phyloP scores from a whole-genome alignment of 805 yeast species.

The Candida boleticola region DNA sequence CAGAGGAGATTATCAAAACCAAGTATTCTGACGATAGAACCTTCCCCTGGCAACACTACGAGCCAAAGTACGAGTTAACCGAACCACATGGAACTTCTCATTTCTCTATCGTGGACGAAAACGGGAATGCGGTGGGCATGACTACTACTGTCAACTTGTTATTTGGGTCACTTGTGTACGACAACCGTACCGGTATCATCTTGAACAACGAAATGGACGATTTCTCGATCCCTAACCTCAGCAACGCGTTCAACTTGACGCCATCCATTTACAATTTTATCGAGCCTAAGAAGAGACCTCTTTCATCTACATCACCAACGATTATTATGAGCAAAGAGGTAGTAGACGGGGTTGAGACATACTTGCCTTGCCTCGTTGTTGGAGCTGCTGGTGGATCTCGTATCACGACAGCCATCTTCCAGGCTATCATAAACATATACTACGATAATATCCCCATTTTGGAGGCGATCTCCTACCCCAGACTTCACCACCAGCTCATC shows the following conservation, averaged over 20 bases:
- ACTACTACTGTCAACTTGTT: conserved; percentile 85
- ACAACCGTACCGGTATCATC: conserved; percentile 76
- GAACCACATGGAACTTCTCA: conserved; percentile 94
- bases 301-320: conserved; percentile 80
- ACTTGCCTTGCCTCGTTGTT: conserved; percentile 58
- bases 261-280: conserved; percentile 83
- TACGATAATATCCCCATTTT: conserved; percentile 58
- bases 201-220: conserved; percentile 95
- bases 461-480: conserved; percentile 72
- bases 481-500: conserved; percentile 85
- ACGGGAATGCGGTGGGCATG: conserved; percentile 77
- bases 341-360: conserved; percentile 37
- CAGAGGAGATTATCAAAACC: conserved; percentile 38
- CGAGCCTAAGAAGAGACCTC: conserved; percentile 74
- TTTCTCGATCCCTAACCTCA: conserved; percentile 67
- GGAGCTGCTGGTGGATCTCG: conserved; percentile 97
- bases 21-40: conserved; percentile 60
- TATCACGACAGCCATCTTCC: conserved; percentile 78
- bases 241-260: conserved; percentile 74
- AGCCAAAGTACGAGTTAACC: conserved; percentile 72
- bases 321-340: conserved; percentile 29
- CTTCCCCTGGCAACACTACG: conserved; percentile 65
- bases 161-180: conserved; percentile 84
- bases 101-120: conserved; percentile 70
- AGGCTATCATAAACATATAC: conserved; percentile 68